Conservation (phyloP, 2,329 filamentous ascomycete species). For the Fusarium nurragi region DNA sequence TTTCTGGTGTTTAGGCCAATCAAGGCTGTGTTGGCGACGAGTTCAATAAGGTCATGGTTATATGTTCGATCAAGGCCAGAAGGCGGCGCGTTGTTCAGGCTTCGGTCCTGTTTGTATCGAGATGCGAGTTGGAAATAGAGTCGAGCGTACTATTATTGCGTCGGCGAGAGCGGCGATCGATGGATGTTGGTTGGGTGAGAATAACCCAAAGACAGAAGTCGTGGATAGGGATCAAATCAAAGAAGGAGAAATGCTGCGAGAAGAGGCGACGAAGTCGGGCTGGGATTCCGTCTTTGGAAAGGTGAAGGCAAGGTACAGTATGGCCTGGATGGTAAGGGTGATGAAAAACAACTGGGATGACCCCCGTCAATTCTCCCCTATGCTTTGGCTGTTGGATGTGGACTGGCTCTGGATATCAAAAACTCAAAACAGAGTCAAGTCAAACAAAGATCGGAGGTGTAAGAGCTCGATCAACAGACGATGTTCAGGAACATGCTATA, state of each 20-base stretch:
- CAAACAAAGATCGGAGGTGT: constrained; percentile 18
- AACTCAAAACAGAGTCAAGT: constrained; percentile 34
- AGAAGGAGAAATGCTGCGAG: constrained; percentile 34
- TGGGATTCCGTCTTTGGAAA: constrained; percentile 34
- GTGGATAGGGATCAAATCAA: constrained; percentile 21
- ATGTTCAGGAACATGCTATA: constrained; percentile 30
- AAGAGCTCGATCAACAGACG: constrained; percentile 28
- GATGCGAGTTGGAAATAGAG: constrained; percentile 1
- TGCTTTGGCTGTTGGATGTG: constrained; percentile 13
- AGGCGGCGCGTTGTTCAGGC: constrained; percentile 39
- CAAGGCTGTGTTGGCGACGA: constrained; percentile 45
- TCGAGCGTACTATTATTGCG: neutral
- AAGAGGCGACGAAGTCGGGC: constrained; percentile 38
- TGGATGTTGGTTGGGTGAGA: constrained; percentile 9
- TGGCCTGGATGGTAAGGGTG: constrained; percentile 20
- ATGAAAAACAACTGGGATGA: constrained; percentile 39
- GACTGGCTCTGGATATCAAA: constrained; percentile 30
- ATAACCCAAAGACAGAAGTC: constrained; percentile 21
- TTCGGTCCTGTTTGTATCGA: constrained; percentile 21
- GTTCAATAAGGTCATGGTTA: constrained; percentile 48
- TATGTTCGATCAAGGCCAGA: constrained; percentile 33
- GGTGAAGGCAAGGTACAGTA: constrained; percentile 16
- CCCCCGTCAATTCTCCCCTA: constrained; percentile 36
- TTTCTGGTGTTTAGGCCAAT: constrained; percentile 43
- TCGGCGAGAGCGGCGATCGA: constrained; percentile 8